These are phyloP conservation scores for Linum tenue DNA, from an alignment of 345 rosid genomes.

Conservation along the genomic window DNA sequence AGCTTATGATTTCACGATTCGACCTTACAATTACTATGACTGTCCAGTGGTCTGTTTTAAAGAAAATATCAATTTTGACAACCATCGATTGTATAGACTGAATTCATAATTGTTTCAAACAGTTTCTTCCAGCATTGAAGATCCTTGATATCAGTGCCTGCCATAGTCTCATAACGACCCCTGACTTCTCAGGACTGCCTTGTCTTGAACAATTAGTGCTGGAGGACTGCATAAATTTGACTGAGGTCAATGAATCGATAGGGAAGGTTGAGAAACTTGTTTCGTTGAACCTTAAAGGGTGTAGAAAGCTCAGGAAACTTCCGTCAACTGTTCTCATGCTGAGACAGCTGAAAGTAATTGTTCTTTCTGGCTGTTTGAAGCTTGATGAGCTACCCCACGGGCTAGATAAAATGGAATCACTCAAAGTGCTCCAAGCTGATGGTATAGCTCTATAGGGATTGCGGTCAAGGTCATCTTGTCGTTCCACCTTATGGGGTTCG, in stretches of 20 bases:
- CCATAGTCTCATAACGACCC: neutral
- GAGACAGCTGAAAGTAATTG: neutral
- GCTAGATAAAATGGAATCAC: neutral
- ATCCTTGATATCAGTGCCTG: neutral
- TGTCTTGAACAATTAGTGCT: neutral
- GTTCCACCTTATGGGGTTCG: neutral
- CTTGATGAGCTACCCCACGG: neutral
- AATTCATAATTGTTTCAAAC: neutral
- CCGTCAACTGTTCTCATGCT: neutral
- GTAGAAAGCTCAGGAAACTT: no score
- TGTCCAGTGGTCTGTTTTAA: no score
- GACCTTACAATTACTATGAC: no score
- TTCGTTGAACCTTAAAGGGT: no score
- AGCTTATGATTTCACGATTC: neutral
- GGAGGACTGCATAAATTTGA: neutral
- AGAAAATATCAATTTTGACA: no score
- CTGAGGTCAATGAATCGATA: neutral
- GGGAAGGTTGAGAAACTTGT: neutral
- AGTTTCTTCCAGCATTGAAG: neutral
- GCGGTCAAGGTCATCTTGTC: neutral
- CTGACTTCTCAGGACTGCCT: neutral
- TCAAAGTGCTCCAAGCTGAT: neutral
- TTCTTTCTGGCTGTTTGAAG: neutral
- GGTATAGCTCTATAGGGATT: neutral
- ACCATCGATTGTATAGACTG: neutral